A percentile compares a stretch with the other conserved stretches of the same genome.
Evolutionary conservation across 2,329 filamentous ascomycete genomes (phyloP).

Genomic region (Fusarium xyrophilum): DNA sequence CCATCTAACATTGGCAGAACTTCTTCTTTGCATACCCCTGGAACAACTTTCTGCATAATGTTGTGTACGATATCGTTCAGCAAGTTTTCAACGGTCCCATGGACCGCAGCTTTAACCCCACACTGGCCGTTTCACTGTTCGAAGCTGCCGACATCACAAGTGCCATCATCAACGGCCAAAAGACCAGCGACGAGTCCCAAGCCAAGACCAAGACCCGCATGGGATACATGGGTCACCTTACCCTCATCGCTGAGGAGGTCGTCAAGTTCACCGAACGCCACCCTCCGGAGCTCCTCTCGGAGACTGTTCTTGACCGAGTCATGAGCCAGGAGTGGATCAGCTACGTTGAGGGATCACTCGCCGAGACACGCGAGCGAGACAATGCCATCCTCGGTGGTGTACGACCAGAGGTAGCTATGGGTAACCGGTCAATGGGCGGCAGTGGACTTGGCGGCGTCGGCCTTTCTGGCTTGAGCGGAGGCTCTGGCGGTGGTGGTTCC

Average conservation of each 20-base stretch:
- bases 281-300: constrained; percentile 84
- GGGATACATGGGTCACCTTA: constrained; percentile 98
- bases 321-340: constrained; percentile 90
- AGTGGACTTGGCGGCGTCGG: constrained; percentile 58
- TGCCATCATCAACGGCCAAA: constrained; percentile 90
- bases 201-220: constrained; percentile 84
- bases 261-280: constrained; percentile 98
- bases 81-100: constrained; percentile 99
- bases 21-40: constrained; percentile 99
- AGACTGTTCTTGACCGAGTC: constrained; percentile 84
- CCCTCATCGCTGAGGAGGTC: constrained; percentile 95
- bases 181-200: constrained; percentile 85
- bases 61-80: constrained; percentile 98
- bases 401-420: constrained; percentile 86
- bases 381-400: constrained; percentile 98
- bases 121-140: constrained; percentile 89
- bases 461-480: constrained; percentile 53
- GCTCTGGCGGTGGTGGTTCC: constrained; percentile 55
- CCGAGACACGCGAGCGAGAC: constrained; percentile 92
- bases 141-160: constrained; percentile 88
- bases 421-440: constrained; percentile 69
- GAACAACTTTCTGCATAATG: constrained; percentile 99
- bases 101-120: constrained; percentile 92
- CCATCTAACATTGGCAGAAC: constrained; percentile 61
- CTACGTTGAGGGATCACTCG: constrained; percentile 91